Base-by-base conservation (phyloP, 2,329 filamentous ascomycete species). In the Beauveria scarabaeidicola region DNA sequence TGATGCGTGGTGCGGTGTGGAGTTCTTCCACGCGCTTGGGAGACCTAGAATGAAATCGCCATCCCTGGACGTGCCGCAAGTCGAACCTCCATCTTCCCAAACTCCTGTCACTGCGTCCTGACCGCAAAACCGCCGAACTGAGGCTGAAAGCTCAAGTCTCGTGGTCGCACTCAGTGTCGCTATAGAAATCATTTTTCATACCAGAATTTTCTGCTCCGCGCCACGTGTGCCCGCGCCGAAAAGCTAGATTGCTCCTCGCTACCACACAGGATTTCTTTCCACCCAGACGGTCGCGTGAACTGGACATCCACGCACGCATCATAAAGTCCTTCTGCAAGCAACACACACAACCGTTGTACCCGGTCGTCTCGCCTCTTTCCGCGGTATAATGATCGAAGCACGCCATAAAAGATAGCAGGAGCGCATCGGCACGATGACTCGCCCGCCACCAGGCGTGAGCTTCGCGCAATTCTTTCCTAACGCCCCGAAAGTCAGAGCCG, bases 381-480 rank as follows among this genome's bases (percentile, higher is more conserved):
- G 72, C 75, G 75, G 76, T 77, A 83, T 77, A 78, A 84, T 82
- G 81, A 78, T 78, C 70, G 77, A 75, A 76, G 75, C 74, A 76
- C 76, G 77, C 77, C 71, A 73, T 75, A 72, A 75, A 72, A 75
- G 76, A 76, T 79, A 78, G 75, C 77, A 75, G 73, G 74, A 74
- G 73, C 74, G 71, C 72, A 74, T 73, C 71, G 71, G 75, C 80
- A 86, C 78, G 77, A 90, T 89, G 88, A 90, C 90, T 85, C 90
- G 89, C 79, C 84, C 87, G 73, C 81, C 86, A 69, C 80, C 82
- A 63, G 79, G 80, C 74, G 87, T 88, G 78, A 86, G 87, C 77
- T 92, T 91, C 81, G 89, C 88, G 77, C 86, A 91, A 77, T 94
- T 91, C 81, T 92, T 91, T 75, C 89, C 88, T 67, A 85, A 87